Percentiles rank a stretch among this genome's conserved stretches.
These are phyloP conservation scores for Beauveria asiatica DNA, from an alignment of 2,329 filamentous ascomycete genomes.

Conservation along the genomic window DNA sequence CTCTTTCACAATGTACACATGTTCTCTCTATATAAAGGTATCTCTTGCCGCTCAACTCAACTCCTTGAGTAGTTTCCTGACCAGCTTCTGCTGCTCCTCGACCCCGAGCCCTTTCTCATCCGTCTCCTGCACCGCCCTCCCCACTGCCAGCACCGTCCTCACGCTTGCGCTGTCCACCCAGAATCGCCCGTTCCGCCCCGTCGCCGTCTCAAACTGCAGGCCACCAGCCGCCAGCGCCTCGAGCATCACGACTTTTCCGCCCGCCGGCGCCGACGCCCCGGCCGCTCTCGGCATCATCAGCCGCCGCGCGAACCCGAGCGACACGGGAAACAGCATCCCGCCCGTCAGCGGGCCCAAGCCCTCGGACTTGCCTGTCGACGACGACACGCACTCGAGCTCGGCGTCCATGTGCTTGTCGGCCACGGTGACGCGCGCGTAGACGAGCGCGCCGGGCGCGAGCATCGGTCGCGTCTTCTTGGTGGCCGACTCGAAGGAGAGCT, in stretches of 20 bases:
- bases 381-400: constrained; percentile 83
- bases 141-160: constrained; percentile 67
- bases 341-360: constrained; percentile 75
- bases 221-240: constrained; percentile 71
- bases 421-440: constrained; percentile 78
- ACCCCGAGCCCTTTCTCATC: constrained; percentile 58
- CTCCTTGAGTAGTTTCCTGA: constrained; percentile 56
- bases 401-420: constrained; percentile 78
- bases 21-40: no score
- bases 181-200: constrained; percentile 83
- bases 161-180: constrained; percentile 72
- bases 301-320: constrained; percentile 71
- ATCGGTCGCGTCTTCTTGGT: constrained; percentile 86
- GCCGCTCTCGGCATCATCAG: constrained; percentile 52
- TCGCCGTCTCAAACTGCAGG: constrained; percentile 84
- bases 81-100: constrained; percentile 62
- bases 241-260: constrained; percentile 51
- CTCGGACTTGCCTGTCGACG: constrained; percentile 78
- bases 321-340: constrained; percentile 80
- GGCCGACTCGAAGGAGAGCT: constrained; percentile 87
- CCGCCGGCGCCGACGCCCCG: constrained; percentile 40
- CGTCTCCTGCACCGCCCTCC: constrained; percentile 67
- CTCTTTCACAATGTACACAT: no score
- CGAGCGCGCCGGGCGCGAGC: constrained; percentile 64
- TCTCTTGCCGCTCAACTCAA: constrained; percentile 30